A percentile compares a stretch with the other conserved stretches of the same genome.
Evolutionary conservation across 1,139 yeast genomes (phyloP).

Genomic region (Meyerozyma guilliermondii): DNA sequence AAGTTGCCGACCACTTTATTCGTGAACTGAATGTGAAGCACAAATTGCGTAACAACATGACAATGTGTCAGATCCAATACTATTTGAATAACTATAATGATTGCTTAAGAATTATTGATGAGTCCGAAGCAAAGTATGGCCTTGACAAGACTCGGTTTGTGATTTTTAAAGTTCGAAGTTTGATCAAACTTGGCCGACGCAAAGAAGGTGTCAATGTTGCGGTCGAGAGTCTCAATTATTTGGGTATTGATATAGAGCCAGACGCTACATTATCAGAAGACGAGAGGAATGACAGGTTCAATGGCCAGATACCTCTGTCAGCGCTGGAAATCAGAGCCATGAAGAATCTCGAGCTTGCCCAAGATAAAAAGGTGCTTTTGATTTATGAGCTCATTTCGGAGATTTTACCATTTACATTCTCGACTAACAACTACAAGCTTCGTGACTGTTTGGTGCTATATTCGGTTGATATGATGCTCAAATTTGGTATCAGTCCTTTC

Average conservation of each 20-base stretch:
- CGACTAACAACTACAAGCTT: conserved; percentile 18
- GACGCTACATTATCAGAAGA: conserved; percentile 14
- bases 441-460: conserved; percentile 23
- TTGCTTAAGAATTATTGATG: conserved; percentile 24
- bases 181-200: conserved; percentile 26
- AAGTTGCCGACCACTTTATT: conserved; percentile 23
- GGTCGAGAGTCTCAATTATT: conserved; percentile 23
- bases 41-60: conserved; percentile 22
- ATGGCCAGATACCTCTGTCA: conserved; percentile 35
- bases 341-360: conserved; percentile 18
- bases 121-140: conserved; percentile 17
- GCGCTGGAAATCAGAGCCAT: conserved; percentile 38
- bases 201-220: conserved; percentile 35
- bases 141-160: conserved; percentile 29
- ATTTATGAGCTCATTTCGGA: conserved; percentile 42
- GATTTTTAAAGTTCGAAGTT: conserved; percentile 35
- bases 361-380: conserved; percentile 24
- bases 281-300: conserved; percentile 17
- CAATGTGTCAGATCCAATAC: conserved; percentile 30
- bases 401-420: conserved; percentile 31
- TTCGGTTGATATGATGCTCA: conserved; percentile 18
- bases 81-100: conserved; percentile 22
- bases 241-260: conserved; percentile 26
- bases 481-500: conserved; percentile 21
- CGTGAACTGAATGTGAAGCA: conserved; percentile 13